These are phyloP conservation scores for Acer yangbiense DNA, from an alignment of 345 rosid genomes.

Conservation along the genomic window DNA sequence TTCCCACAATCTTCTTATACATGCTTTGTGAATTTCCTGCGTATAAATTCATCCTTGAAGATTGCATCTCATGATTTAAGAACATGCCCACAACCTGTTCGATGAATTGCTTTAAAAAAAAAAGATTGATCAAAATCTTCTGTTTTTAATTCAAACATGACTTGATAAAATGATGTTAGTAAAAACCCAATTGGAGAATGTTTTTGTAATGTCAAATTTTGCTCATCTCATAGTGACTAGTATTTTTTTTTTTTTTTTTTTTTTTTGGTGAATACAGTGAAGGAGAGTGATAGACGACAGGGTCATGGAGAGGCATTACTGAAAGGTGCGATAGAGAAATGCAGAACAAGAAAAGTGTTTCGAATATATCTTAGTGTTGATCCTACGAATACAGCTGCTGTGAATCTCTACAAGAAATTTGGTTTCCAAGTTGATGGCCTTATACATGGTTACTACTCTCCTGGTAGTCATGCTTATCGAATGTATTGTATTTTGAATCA, in stretches of 20 bases:
- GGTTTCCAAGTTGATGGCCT: slow-evolving; percentile 72
- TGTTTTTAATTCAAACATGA: too few relatives aligned
- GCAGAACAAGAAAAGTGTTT: slow-evolving; percentile 66
- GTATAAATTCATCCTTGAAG: too few relatives aligned
- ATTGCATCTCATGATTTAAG: too few relatives aligned
- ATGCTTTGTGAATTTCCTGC: too few relatives aligned
- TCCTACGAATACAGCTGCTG: slow-evolving; percentile 60
- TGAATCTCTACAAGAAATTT: slow-evolving; percentile 67
- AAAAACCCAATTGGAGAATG: too few relatives aligned
- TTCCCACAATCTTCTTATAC: background rate
- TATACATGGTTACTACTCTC: slow-evolving; percentile 64
- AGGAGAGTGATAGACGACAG: slow-evolving; percentile 61
- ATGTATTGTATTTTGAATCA: slow-evolving; percentile 66
- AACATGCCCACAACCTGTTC: slow-evolving; percentile 35
- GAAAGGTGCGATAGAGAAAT: slow-evolving; percentile 64
- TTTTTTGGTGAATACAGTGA: slow-evolving; percentile 40
- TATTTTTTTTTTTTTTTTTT: too few relatives aligned
- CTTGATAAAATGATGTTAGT: too few relatives aligned
- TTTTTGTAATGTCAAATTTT: too few relatives aligned
- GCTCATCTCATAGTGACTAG: too few relatives aligned
- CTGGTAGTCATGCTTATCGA: slow-evolving; percentile 71
- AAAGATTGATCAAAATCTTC: too few relatives aligned
- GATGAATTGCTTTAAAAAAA: slow-evolving; percentile 40
- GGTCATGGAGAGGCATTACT: slow-evolving; percentile 76
- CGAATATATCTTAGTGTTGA: slow-evolving; percentile 78